Evolutionary conservation across 257 asterid species (phyloP), one percentile per base, ranked within the genome.

Genomic region (Capsicum baccatum): DNA sequence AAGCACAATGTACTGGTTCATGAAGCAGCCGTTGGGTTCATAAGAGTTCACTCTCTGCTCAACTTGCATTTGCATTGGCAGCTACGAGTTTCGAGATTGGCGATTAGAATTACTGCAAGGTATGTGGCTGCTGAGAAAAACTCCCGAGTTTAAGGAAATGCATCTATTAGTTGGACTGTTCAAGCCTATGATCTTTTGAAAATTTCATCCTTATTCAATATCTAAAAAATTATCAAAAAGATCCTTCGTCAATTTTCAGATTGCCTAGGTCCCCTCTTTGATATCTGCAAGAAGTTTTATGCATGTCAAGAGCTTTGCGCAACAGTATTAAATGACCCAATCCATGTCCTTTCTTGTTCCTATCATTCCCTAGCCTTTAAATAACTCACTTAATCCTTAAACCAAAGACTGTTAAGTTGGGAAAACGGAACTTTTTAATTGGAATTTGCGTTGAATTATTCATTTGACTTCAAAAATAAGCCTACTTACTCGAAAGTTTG

Each of bases 181-280:
- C 10, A 66, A 13, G n/a, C 70, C 44, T 64, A 64, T 63, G n/a
- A 66, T 66, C 73, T 66, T 11, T 33, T 33, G 73, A 66, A 33
- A 33, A 33, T 66, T 66, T 66, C 19, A 66, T 66, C 44, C n/a
- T 26, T 13, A 9, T 33, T 66, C 66, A n/a, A n/a, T 17, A 17
- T 59, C n/a, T 33, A 17, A 56, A 56, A 56, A 5, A 14, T 26
- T 56, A 56, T 56, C 62, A 56, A 56, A 56, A 15, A 15, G 59
- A 26, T 26, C 8, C 4, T 26, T 33, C 47, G 13, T 66, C n/a
- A 66, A 33, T 66, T 66, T 33, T 33, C 73, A 66, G 73, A 66
- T 66, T 66, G 73, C 73, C 48, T 6, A 66, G 73, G n/a, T 33
- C 73, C n/a, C 73, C 73, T 66, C 5, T 66, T 66, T 33, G 73